These are phyloP conservation scores for Moringa oleifera DNA, from an alignment of 345 rosid species.

Conservation along the genomic window DNA sequence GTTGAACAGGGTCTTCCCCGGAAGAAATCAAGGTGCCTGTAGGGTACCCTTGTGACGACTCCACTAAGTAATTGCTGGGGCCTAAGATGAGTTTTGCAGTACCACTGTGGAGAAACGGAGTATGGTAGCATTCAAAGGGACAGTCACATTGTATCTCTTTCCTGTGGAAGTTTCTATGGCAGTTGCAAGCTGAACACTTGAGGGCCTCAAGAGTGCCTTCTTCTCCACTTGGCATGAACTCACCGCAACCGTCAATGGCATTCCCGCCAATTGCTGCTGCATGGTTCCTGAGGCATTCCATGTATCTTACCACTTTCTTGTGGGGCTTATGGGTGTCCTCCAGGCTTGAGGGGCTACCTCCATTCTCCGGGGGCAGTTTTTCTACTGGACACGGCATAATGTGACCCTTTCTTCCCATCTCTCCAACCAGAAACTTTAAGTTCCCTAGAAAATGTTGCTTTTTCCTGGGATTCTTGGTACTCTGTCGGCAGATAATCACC, in stretches of 20 bases:
- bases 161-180: constrained; percentile 94
- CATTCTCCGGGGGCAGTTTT: neutral
- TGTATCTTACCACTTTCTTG: constrained; percentile 43
- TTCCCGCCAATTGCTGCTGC: constrained; percentile 94
- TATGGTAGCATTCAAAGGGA: too few species aligned
- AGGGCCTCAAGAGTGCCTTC: constrained; percentile 87
- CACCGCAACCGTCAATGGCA: constrained; percentile 96
- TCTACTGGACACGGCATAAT: too few species aligned
- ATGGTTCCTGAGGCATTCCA: constrained; percentile 92
- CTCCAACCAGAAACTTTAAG: too few species aligned
- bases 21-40: too few species aligned
- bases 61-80: too few species aligned
- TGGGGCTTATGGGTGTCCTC: constrained; percentile 34
- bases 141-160: constrained; percentile 60
- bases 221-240: constrained; percentile 95
- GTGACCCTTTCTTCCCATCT: too few species aligned
- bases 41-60: too few species aligned
- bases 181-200: constrained; percentile 82
- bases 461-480: too few species aligned
- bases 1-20: constrained; percentile 24
- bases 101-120: too few species aligned
- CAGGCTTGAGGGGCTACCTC: constrained; percentile 32
- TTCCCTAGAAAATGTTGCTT: too few species aligned
- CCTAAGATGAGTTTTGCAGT: too few species aligned
- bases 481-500: too few species aligned